These are phyloP conservation scores for Cudoniella acicularis DNA, from an alignment of 495 filamentous ascomycete species.

Conservation along the genomic window DNA sequence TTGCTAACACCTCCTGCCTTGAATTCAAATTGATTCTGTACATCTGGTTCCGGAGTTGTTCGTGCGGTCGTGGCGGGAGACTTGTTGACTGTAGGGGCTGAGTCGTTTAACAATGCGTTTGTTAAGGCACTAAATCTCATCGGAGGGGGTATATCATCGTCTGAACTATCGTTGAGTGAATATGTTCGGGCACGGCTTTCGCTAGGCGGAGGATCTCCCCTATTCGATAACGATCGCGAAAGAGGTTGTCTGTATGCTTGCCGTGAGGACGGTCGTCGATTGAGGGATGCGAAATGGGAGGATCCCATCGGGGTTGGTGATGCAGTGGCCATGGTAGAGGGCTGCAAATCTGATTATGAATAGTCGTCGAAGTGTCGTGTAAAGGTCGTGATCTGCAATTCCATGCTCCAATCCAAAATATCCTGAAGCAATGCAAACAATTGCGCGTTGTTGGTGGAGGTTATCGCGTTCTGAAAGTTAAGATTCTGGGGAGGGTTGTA, in stretches of 20 bases:
- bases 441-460: constrained; percentile 20
- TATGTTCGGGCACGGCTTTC: constrained; percentile 17
- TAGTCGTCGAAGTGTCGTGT: constrained; percentile 2
- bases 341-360: background rate
- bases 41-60: constrained; percentile 7
- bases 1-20: constrained; percentile 7
- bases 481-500: background rate
- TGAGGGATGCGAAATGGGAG: constrained; percentile 25
- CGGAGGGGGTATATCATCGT: constrained; percentile 66
- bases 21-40: background rate
- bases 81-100: constrained; percentile 44
- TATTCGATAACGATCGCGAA: constrained; percentile 9
- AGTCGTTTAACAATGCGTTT: constrained; percentile 69
- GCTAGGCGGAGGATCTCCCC: constrained; percentile 2
- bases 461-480: constrained; percentile 23
- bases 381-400: constrained; percentile 14
- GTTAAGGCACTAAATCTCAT: constrained; percentile 79
- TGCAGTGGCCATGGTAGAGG: constrained; percentile 22
- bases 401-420: constrained; percentile 17
- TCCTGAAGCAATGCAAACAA: constrained; percentile 9
- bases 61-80: constrained; percentile 16
- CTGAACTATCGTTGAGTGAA: constrained; percentile 60
- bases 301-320: constrained; percentile 29
- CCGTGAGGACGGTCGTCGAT: constrained; percentile 20
- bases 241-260: constrained; percentile 16